A percentile compares a stretch with the other conserved stretches of the same genome.
phyloP scores from a whole-genome alignment of 139 green algal genomes.

The Chlamydomonas schloesseri region DNA sequence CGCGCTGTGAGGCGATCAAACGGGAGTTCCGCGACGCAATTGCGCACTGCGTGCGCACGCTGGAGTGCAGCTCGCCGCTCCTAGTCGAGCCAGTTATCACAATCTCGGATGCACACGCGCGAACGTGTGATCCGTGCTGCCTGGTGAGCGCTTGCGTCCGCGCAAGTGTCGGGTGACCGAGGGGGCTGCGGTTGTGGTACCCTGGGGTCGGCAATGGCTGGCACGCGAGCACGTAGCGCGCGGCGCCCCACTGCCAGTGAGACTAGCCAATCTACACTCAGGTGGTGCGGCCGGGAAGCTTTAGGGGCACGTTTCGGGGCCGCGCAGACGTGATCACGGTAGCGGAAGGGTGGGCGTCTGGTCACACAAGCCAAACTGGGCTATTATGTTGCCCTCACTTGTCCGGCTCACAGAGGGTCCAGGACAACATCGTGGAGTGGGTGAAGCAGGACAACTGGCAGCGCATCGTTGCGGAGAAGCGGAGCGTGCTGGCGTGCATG shows the following conservation, averaged over 20 bases:
- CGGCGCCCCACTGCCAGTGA: no score
- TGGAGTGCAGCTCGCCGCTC: conserved; percentile 50
- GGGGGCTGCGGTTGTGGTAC: no score
- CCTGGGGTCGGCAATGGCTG: no score
- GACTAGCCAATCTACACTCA: no score
- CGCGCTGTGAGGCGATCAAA: conserved; percentile 52
- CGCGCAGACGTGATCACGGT: no score
- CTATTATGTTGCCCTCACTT: no score
- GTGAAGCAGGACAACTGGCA: conserved; percentile 59
- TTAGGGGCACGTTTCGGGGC: no score
- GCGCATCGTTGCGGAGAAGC: conserved; percentile 69
- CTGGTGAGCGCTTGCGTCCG: conserved; percentile 46
- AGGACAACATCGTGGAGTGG: conserved; percentile 63
- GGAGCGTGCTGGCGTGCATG: conserved; percentile 64
- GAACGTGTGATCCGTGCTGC: conserved; percentile 67
- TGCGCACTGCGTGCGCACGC: conserved; percentile 55
- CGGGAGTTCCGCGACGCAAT: conserved; percentile 61
- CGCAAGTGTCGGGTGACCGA: no score
- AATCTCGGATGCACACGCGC: conserved; percentile 55
- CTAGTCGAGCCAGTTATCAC: conserved; percentile 70
- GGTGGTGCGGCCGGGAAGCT: no score
- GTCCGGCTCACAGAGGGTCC: conserved; percentile 52
- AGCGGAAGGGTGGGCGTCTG: no score
- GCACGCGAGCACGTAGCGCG: no score
- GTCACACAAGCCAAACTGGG: no score